phyloP scores from a whole-genome alignment of 2,329 filamentous ascomycete genomes.

The Chrysoporthe puriensis region DNA sequence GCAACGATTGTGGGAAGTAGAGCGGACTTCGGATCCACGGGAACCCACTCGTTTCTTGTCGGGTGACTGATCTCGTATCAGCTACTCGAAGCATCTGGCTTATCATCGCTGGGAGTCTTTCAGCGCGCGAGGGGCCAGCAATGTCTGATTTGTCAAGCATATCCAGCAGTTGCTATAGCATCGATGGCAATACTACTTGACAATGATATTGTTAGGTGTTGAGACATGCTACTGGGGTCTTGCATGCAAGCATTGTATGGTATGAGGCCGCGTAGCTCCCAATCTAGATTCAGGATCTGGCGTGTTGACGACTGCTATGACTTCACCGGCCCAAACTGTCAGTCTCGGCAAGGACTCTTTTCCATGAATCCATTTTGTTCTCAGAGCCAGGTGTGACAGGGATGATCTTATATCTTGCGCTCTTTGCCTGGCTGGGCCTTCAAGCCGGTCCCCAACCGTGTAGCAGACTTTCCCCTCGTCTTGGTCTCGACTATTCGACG shows the following conservation, averaged over 20 bases:
- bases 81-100: neutral
- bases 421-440: neutral
- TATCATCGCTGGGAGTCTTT: neutral
- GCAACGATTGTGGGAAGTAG: conserved; percentile 44
- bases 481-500: neutral
- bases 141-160: neutral
- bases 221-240: neutral
- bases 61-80: neutral
- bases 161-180: neutral
- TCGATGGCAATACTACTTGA: neutral
- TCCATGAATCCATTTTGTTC: no score
- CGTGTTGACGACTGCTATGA: neutral
- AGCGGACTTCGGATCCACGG: neutral
- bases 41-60: neutral
- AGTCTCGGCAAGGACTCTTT: neutral
- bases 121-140: neutral
- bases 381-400: neutral
- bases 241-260: neutral
- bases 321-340: neutral
- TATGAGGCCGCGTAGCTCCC: neutral
- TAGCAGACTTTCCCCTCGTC: neutral
- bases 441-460: neutral
- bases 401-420: neutral
- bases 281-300: neutral
- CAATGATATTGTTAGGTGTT: neutral